Conservation (phyloP, 2,329 filamentous ascomycete species). For the Falciphora oryzae region DNA sequence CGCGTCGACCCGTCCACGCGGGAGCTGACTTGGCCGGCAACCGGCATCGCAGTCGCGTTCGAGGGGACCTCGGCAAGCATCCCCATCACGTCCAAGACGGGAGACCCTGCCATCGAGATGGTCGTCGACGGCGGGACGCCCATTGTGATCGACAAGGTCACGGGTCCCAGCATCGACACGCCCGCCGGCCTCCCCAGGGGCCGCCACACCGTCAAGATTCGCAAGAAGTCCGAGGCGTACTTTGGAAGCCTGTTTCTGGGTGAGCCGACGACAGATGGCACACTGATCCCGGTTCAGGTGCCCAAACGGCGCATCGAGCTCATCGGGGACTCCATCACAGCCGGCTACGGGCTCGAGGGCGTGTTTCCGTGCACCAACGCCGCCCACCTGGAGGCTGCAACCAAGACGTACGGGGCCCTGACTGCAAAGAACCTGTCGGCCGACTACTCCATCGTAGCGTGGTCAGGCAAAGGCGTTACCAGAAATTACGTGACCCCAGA, state of each 20-base stretch:
- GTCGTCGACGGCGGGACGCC: constrained; percentile 26
- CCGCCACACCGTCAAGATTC: constrained; percentile 30
- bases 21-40: constrained; percentile 38
- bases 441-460: constrained; percentile 37
- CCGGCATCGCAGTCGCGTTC: constrained; percentile 35
- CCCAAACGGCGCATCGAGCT: constrained; percentile 33
- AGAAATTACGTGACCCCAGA: constrained; percentile 30
- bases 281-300: constrained; percentile 8
- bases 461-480: constrained; percentile 37
- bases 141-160: constrained; percentile 23
- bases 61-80: constrained; percentile 33
- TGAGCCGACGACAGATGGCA: constrained; percentile 17
- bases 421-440: constrained; percentile 33
- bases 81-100: constrained; percentile 23
- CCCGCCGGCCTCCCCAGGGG: constrained; percentile 25
- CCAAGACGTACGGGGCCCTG: constrained; percentile 36
- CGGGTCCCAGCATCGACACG: constrained; percentile 24
- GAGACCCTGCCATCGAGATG: constrained; percentile 28
- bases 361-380: constrained; percentile 32
- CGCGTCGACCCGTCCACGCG: constrained; percentile 34
- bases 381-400: constrained; percentile 32
- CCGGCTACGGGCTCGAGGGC: constrained; percentile 38
- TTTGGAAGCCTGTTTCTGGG: constrained; percentile 29
- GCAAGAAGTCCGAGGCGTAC: constrained; percentile 31
- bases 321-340: constrained; percentile 39